phyloP scores from a whole-genome alignment of 2,329 filamentous ascomycete species.

The Ampelomyces quisqualis region DNA sequence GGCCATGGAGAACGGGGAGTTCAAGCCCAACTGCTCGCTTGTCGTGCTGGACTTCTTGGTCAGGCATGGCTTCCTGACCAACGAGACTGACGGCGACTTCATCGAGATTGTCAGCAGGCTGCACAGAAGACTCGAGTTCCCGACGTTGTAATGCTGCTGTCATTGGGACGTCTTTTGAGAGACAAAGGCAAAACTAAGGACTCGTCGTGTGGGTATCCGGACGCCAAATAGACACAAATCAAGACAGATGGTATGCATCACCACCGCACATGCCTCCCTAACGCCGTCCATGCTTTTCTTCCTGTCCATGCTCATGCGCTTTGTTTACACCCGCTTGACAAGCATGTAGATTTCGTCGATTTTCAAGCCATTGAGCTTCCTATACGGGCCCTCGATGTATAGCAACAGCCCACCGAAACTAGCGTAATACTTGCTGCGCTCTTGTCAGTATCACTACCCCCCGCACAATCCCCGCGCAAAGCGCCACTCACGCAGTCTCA shows the following conservation, averaged over 20 bases:
- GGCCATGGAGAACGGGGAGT: conserved; percentile 69
- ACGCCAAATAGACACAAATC: conserved; percentile 32
- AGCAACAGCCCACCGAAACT: conserved; percentile 92
- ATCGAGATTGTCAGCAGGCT: conserved; percentile 72
- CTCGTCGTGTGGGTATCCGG: conserved; percentile 36
- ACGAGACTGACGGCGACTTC: conserved; percentile 75
- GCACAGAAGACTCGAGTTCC: conserved; percentile 80
- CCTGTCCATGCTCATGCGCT: not conserved
- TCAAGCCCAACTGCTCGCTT: conserved; percentile 90
- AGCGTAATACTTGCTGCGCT: conserved; percentile 79
- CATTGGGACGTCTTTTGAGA: not conserved
- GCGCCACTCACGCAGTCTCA: conserved; percentile 71
- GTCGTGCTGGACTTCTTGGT: conserved; percentile 88
- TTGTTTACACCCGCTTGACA: conserved; percentile 72
- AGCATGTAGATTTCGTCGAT: conserved; percentile 94
- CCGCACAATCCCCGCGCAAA: conserved; percentile 2
- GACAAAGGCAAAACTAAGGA: conserved; percentile 14
- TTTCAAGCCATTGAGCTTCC: conserved; percentile 86
- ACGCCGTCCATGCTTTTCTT: conserved; percentile 36
- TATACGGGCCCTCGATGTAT: conserved; percentile 89
- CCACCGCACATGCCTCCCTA: conserved; percentile 24
- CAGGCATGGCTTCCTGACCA: conserved; percentile 75
- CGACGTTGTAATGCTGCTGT: conserved; percentile 38
- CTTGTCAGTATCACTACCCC: conserved; percentile 24
- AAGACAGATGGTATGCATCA: conserved; percentile 27